Evolutionary conservation across 2,329 filamentous ascomycete genomes (phyloP).

Genomic region (Ceratocystiopsis sp.): DNA sequence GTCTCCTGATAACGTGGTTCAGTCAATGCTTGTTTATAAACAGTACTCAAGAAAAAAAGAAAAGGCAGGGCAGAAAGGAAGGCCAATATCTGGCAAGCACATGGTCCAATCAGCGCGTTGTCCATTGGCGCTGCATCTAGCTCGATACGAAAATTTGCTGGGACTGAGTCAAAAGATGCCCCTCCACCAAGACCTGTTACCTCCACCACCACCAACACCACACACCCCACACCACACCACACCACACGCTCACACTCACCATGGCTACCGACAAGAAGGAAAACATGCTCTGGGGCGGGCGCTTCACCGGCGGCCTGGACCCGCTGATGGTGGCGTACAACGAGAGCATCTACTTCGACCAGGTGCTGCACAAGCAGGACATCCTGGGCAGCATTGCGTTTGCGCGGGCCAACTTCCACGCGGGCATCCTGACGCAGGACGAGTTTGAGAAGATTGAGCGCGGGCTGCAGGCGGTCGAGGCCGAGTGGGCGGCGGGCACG

Average conservation of each 20-base stretch:
- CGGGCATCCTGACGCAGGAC: constrained; percentile 51
- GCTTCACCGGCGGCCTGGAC: constrained; percentile 55
- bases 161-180: no score
- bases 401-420: constrained; percentile 61
- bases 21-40: no score
- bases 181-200: no score
- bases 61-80: no score
- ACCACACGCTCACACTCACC: neutral
- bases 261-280: constrained; percentile 19
- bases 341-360: constrained; percentile 63
- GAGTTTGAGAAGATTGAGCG: constrained; percentile 61
- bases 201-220: no score
- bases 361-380: constrained; percentile 61
- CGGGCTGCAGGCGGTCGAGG: constrained; percentile 42
- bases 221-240: no score
- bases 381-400: constrained; percentile 69
- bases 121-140: no score
- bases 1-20: no score
- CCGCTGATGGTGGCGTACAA: constrained; percentile 81
- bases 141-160: no score
- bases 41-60: no score
- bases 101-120: no score
- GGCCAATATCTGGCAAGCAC: no score
- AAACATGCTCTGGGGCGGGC: constrained; percentile 27
- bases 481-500: constrained; percentile 33